phyloP scores from a whole-genome alignment of 257 asterid genomes.

The Nicotiana sylvestris region DNA sequence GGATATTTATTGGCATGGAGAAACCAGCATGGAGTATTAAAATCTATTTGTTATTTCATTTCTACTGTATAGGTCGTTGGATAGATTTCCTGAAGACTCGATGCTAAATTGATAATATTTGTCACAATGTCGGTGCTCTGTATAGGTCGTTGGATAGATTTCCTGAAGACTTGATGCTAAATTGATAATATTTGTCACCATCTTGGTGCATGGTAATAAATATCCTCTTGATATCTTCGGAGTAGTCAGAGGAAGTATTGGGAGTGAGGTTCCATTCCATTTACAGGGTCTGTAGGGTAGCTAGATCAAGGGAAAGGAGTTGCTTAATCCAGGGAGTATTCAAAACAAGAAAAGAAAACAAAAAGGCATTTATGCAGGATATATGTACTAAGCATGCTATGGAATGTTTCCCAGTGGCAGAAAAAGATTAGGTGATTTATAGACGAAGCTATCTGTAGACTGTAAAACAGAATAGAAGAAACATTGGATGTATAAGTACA shows the following conservation, averaged over 20 bases:
- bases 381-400: not conserved
- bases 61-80: not conserved
- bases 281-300: not conserved
- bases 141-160: not conserved
- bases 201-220: not conserved
- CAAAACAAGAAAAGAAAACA: no score
- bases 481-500: not conserved
- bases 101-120: not conserved
- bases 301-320: not conserved
- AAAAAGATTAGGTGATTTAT: not conserved
- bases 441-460: not conserved
- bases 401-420: not conserved
- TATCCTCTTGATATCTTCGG: not conserved
- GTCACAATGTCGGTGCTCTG: not conserved
- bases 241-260: not conserved
- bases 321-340: not conserved
- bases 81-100: not conserved
- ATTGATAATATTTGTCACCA: not conserved
- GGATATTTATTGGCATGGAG: not conserved
- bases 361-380: not conserved
- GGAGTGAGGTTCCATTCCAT: not conserved
- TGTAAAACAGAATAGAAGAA: not conserved
- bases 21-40: not conserved
- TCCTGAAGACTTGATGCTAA: not conserved
- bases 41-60: not conserved